Evolutionary conservation across 805 yeast genomes (phyloP).

Genomic region (Jamesozyma piceae): DNA sequence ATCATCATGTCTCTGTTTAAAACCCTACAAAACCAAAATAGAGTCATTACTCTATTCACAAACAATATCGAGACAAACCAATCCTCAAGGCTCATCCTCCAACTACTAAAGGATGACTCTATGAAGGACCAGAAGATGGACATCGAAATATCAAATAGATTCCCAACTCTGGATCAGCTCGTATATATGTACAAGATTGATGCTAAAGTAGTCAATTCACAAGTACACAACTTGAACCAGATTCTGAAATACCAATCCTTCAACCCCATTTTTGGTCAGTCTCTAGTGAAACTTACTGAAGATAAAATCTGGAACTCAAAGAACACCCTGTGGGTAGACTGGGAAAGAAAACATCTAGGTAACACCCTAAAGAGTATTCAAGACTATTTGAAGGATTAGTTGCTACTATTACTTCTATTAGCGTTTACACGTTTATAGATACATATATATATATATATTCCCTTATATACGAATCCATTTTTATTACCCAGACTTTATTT

Average conservation of each 20-base stretch:
- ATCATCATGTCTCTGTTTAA: slow-evolving; percentile 41
- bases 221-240: slow-evolving; percentile 14
- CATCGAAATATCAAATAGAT: slow-evolving; percentile 17
- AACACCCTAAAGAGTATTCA: slow-evolving; percentile 9
- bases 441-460: neutral
- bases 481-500: neutral
- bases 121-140: slow-evolving; percentile 9
- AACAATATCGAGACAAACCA: slow-evolving; percentile 10
- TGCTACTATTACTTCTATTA: too few species aligned
- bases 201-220: slow-evolving; percentile 8
- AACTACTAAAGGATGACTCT: slow-evolving; percentile 5
- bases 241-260: slow-evolving; percentile 10
- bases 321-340: slow-evolving; percentile 28
- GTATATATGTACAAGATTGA: slow-evolving; percentile 19
- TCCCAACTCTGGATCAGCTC: slow-evolving; percentile 27
- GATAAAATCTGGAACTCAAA: slow-evolving; percentile 19
- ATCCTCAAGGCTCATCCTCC: neutral
- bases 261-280: slow-evolving; percentile 17
- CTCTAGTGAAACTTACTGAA: slow-evolving; percentile 14
- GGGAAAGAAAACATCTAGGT: slow-evolving; percentile 28
- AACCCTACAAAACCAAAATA: slow-evolving; percentile 37
- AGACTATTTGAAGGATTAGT: neutral
- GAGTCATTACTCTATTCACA: slow-evolving; percentile 38
- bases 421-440: too few species aligned
- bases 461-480: neutral